Conservation (phyloP, 1,139 yeast species). For the Williopsis jadinii region DNA sequence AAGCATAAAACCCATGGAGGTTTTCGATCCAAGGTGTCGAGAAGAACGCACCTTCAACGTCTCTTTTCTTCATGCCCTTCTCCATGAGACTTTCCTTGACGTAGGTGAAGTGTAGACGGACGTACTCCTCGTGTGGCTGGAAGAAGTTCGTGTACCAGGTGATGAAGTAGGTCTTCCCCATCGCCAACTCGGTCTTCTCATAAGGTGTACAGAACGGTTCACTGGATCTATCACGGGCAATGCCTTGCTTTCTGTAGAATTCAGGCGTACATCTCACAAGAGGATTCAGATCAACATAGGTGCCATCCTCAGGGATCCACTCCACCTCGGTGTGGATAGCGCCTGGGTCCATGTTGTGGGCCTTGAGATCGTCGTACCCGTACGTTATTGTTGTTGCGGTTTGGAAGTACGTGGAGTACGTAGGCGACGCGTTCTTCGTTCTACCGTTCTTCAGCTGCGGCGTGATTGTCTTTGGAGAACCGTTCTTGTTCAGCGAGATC, state of each 20-base stretch:
- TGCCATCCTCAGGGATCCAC: slow-evolving; percentile 56
- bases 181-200: slow-evolving; percentile 47
- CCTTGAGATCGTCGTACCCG: slow-evolving; percentile 54
- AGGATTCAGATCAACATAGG: slow-evolving; percentile 67
- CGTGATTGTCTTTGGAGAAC: slow-evolving; percentile 69
- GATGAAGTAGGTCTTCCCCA: slow-evolving; percentile 61
- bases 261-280: slow-evolving; percentile 82
- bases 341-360: slow-evolving; percentile 61
- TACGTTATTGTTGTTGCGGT: slow-evolving; percentile 54
- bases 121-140: slow-evolving; percentile 39
- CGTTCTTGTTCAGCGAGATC: slow-evolving; percentile 71
- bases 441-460: slow-evolving; percentile 71
- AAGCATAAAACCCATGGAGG: slow-evolving; percentile 55
- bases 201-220: slow-evolving; percentile 82
- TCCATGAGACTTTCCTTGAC: slow-evolving; percentile 48
- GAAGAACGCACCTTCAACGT: slow-evolving; percentile 47
- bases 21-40: slow-evolving; percentile 67
- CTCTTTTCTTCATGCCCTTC: slow-evolving; percentile 51
- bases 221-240: slow-evolving; percentile 45
- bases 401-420: slow-evolving; percentile 71
- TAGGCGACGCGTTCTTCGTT: slow-evolving; percentile 60
- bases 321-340: slow-evolving; percentile 49
- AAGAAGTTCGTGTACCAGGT: slow-evolving; percentile 72
- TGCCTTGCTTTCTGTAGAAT: slow-evolving; percentile 56
- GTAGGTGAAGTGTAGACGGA: slow-evolving; percentile 60